Conservation (phyloP, 176 grass and related monocot genomes). For the Tillandsia fasciculata region DNA sequence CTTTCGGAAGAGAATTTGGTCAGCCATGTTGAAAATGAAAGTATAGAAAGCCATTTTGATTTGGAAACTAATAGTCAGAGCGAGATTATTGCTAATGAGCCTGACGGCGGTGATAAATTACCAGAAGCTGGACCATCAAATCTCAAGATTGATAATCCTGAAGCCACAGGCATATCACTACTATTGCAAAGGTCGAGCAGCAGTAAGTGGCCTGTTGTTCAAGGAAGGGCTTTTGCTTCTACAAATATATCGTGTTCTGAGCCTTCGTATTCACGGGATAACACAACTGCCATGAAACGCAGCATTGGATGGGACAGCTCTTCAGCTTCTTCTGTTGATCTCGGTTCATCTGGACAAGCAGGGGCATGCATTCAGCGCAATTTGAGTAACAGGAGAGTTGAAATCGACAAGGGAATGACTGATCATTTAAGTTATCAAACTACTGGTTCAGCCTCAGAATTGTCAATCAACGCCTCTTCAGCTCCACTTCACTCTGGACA, state of each 20-base stretch:
- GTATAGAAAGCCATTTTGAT: conserved; percentile 8
- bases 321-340: conserved; percentile 73
- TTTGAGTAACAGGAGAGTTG: neutral
- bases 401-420: conserved; percentile 2
- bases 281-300: conserved; percentile 53
- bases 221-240: conserved; percentile 41
- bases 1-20: conserved; percentile 3
- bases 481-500: conserved; percentile 31
- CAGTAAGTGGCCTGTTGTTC: conserved; percentile 52
- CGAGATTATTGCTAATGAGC: neutral
- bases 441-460: conserved; percentile 62
- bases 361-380: conserved; percentile 30
- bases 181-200: conserved; percentile 53
- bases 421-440: conserved; percentile 34
- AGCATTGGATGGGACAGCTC: conserved; percentile 63
- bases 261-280: conserved; percentile 57
- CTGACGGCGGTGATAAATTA: conserved; percentile 5
- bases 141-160: conserved; percentile 15
- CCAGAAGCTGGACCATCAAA: conserved; percentile 21
- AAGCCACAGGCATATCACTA: conserved; percentile 60
- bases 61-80: conserved; percentile 11
- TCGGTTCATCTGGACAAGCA: conserved; percentile 62
- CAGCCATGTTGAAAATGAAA: conserved; percentile 15
- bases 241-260: conserved; percentile 56
- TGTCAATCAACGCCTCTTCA: conserved; percentile 49